Conservation (phyloP, 345 rosid genomes). For the Salix purpurea region DNA sequence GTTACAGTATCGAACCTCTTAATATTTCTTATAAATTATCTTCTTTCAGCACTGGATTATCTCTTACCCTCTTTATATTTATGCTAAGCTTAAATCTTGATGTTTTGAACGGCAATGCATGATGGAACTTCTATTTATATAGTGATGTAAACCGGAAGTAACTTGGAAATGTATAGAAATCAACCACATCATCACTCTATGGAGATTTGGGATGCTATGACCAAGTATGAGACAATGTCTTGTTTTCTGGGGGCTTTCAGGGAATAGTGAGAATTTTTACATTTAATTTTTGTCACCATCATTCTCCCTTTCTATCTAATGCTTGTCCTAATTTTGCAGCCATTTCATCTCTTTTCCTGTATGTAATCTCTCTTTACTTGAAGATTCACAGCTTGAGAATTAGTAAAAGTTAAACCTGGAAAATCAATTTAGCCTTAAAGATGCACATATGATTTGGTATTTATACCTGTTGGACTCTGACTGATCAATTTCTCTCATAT, state of each 20-base stretch:
- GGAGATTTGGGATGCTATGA: background rate
- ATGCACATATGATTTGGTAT: background rate
- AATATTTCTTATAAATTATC: background rate
- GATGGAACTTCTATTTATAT: background rate
- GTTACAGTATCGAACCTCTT: background rate
- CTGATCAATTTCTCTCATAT: background rate
- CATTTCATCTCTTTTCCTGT: background rate
- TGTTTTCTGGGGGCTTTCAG: background rate
- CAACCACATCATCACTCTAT: background rate
- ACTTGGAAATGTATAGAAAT: background rate
- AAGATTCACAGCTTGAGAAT: background rate
- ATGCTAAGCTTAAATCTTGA: background rate
- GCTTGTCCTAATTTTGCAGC: background rate
- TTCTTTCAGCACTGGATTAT: conserved; percentile 3
- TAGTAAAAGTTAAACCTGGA: background rate
- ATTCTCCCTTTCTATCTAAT: background rate
- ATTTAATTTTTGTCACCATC: background rate
- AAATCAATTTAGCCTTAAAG: background rate
- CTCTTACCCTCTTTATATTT: background rate
- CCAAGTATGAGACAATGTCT: background rate
- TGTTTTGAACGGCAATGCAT: background rate
- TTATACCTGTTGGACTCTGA: background rate
- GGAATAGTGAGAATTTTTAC: background rate
- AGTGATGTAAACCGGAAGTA: background rate
- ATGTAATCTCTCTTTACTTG: background rate